phyloP scores from a whole-genome alignment of 2,329 filamentous ascomycete species.

The Penicillium sp. region DNA sequence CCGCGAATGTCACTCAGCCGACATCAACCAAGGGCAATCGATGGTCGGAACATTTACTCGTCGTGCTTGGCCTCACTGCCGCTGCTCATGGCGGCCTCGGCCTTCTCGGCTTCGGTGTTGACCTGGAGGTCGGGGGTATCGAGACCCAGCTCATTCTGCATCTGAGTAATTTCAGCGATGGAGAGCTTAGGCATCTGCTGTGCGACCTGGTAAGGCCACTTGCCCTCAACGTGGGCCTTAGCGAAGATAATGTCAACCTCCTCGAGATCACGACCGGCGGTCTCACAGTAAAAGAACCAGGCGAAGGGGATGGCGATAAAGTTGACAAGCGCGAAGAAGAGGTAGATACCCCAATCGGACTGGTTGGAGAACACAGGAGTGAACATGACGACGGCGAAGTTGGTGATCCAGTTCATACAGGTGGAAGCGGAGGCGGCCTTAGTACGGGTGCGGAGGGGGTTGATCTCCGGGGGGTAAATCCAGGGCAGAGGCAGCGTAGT shows the following conservation, averaged over 20 bases:
- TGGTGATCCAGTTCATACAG: conserved; percentile 46
- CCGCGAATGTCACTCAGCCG: background rate
- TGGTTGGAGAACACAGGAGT: conserved; percentile 31
- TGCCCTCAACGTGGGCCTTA: conserved; percentile 33
- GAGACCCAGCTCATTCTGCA: conserved; percentile 21
- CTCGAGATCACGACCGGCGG: conserved; percentile 34
- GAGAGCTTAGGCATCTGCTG: conserved; percentile 24
- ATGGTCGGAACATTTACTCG: background rate
- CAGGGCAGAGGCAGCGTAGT: conserved; percentile 56
- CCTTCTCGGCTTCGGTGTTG: conserved; percentile 11
- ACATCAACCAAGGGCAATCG: background rate
- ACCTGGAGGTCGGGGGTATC: conserved; percentile 4
- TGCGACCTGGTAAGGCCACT: conserved; percentile 22
- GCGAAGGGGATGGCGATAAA: conserved; percentile 41
- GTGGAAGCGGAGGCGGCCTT: conserved; percentile 46
- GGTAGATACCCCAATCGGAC: conserved; percentile 33
- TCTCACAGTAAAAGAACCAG: conserved; percentile 46
- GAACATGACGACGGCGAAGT: conserved; percentile 46
- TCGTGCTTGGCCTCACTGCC: conserved; percentile 7
- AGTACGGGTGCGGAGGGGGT: conserved; percentile 45
- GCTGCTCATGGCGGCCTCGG: conserved; percentile 17
- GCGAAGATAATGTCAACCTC: conserved; percentile 36
- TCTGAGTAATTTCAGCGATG: conserved; percentile 20
- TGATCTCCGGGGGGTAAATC: conserved; percentile 43
- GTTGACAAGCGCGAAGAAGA: conserved; percentile 36